These are phyloP conservation scores for Megacollybia platyphylla DNA, from an alignment of 1,284 basidiomycete species.

Conservation along the genomic window DNA sequence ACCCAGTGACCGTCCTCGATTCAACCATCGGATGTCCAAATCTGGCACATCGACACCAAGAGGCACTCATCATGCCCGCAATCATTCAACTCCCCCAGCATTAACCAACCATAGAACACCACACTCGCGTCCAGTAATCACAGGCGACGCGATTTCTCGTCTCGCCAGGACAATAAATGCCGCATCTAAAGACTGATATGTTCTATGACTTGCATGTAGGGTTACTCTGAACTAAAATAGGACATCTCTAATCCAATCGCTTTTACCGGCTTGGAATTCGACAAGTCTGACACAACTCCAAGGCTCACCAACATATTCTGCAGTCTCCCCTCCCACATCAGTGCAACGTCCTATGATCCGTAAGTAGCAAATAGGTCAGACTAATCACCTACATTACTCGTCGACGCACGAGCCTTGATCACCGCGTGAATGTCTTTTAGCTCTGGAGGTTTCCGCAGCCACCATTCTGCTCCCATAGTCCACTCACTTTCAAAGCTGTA, in stretches of 20 bases:
- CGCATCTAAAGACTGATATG: constrained; percentile 1
- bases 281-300: constrained; percentile 80
- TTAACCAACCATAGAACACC: constrained; percentile 22
- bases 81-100: constrained; percentile 51
- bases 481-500: constrained; percentile 96
- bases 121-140: constrained; percentile 54
- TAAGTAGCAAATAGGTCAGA: constrained; percentile 5
- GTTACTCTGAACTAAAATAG: constrained; percentile 72
- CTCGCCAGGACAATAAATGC: constrained; percentile 39
- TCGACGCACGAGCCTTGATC: constrained; percentile 81
- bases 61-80: constrained; percentile 33
- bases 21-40: constrained; percentile 18
- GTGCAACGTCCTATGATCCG: constrained; percentile 58
- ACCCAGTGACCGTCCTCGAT: constrained; percentile 17
- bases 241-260: constrained; percentile 85
- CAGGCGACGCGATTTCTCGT: constrained; percentile 50
- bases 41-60: constrained; percentile 26
- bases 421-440: constrained; percentile 50
- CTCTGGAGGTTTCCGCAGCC: constrained; percentile 47
- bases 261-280: constrained; percentile 75
- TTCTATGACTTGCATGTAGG: background rate
- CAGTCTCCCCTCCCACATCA: constrained; percentile 92
- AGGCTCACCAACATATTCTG: constrained; percentile 82
- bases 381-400: constrained; percentile 51
- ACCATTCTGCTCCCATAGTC: constrained; percentile 92